Evolutionary conservation across 106 monocot species (phyloP).

Genomic region (Cymbidium sinense): DNA sequence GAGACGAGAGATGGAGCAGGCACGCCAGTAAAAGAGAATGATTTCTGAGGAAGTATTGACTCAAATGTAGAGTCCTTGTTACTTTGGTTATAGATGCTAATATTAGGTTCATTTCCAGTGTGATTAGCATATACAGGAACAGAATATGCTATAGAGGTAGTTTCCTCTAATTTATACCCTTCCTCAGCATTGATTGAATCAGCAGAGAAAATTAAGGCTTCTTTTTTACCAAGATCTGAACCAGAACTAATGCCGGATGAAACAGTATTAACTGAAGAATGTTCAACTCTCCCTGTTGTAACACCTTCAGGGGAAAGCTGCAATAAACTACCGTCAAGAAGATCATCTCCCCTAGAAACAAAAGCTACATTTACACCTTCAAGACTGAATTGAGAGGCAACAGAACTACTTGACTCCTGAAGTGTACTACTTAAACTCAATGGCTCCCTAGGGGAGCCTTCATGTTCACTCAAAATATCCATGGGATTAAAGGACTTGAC

Average conservation of each 20-base stretch:
- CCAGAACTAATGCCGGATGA: slow-evolving; percentile 12
- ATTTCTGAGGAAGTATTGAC: slow-evolving; percentile 28
- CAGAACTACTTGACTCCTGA: slow-evolving; percentile 21
- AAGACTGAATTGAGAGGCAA: slow-evolving; percentile 12
- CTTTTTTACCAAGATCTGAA: slow-evolving; percentile 21
- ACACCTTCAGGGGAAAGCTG: slow-evolving; percentile 13
- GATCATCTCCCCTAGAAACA: slow-evolving; percentile 20
- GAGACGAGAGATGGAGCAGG: slow-evolving; percentile 78
- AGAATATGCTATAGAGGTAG: slow-evolving; percentile 10
- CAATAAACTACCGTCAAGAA: slow-evolving; percentile 14
- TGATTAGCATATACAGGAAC: slow-evolving; percentile 5
- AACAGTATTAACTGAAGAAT: slow-evolving; percentile 17
- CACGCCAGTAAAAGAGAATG: slow-evolving; percentile 51
- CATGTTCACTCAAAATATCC: slow-evolving; percentile 18
- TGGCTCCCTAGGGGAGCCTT: slow-evolving; percentile 19
- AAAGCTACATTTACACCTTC: slow-evolving; percentile 7
- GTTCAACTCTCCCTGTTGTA: neutral
- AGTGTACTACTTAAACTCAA: slow-evolving; percentile 13
- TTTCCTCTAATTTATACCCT: slow-evolving; percentile 9
- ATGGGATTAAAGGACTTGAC: slow-evolving; percentile 8
- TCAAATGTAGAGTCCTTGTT: slow-evolving; percentile 25
- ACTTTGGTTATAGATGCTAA: slow-evolving; percentile 10
- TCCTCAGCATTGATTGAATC: slow-evolving; percentile 14
- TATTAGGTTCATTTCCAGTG: slow-evolving; percentile 19
- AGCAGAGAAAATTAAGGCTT: slow-evolving; percentile 2